These are phyloP conservation scores for Silene coronaria DNA, from an alignment of 179 eudicot species.

Conservation along the genomic window DNA sequence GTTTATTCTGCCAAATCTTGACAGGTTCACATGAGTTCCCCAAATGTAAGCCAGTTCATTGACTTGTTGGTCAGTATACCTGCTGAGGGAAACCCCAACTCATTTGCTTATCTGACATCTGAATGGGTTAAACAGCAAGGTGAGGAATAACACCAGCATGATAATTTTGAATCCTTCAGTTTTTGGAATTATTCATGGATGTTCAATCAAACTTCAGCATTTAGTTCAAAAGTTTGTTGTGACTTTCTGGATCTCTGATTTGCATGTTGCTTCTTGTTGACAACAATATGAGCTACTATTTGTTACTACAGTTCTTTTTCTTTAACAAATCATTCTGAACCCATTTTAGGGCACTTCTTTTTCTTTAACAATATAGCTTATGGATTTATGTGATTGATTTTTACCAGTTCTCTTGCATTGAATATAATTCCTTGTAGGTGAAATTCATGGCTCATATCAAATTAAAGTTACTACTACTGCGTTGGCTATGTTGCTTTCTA, in stretches of 20 bases:
- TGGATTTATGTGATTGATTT: neutral
- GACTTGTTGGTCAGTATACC: conserved; percentile 70
- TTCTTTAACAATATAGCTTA: neutral
- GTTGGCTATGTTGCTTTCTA: conserved; percentile 72
- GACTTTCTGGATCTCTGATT: neutral
- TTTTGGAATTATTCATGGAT: neutral
- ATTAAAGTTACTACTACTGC: conserved; percentile 95
- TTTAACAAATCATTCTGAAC: neutral
- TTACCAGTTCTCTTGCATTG: neutral
- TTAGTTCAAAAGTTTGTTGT: no score
- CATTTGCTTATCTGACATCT: conserved; percentile 74
- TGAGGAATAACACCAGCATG: conserved; percentile 21
- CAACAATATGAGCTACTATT: no score
- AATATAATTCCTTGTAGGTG: conserved; percentile 49
- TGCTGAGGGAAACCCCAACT: conserved; percentile 54
- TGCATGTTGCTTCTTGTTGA: conserved; percentile 2
- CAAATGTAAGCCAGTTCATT: conserved; percentile 77
- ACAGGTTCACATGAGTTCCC: conserved; percentile 90
- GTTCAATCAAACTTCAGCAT: neutral
- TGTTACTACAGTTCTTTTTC: neutral
- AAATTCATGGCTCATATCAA: conserved; percentile 88
- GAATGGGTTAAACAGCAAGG: conserved; percentile 97
- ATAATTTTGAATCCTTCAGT: neutral
- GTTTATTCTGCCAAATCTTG: conserved; percentile 9
- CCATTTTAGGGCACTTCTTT: neutral